phyloP scores from a whole-genome alignment of 1,284 basidiomycete genomes.

The Apiotrichum domesticum region DNA sequence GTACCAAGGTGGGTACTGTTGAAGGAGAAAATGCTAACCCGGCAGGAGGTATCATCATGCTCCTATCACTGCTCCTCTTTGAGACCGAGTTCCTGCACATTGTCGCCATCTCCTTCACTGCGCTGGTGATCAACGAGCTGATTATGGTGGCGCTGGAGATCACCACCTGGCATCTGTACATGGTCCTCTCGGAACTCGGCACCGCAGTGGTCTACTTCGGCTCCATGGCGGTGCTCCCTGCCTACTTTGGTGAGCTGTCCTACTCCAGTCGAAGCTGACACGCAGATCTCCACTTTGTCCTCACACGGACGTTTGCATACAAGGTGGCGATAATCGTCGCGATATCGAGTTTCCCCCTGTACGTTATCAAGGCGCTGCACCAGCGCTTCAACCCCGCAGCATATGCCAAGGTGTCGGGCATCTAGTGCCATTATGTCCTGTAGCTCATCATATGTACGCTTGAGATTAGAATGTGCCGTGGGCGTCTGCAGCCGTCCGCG shows the following conservation, averaged over 20 bases:
- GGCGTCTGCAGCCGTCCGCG: too few relatives aligned
- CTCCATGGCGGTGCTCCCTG: slow-evolving; percentile 88
- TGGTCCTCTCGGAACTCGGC: slow-evolving; percentile 86
- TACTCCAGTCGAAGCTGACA: neutral
- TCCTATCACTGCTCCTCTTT: slow-evolving; percentile 90
- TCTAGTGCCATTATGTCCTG: slow-evolving; percentile 13
- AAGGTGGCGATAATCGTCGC: slow-evolving; percentile 93
- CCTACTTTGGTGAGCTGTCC: slow-evolving; percentile 77
- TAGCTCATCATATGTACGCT: too few relatives aligned
- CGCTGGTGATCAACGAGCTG: slow-evolving; percentile 90
- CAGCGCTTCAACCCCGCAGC: slow-evolving; percentile 85
- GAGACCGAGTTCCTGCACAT: slow-evolving; percentile 98
- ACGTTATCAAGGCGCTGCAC: slow-evolving; percentile 80
- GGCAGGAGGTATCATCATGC: slow-evolving; percentile 95
- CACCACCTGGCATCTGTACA: slow-evolving; percentile 96
- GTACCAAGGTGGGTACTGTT: slow-evolving; percentile 70
- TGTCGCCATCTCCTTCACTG: slow-evolving; percentile 95
- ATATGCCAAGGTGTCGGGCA: slow-evolving; percentile 70
- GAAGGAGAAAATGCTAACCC: neutral
- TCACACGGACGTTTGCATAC: slow-evolving; percentile 83
- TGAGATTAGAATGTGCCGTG: too few relatives aligned
- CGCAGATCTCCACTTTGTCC: slow-evolving; percentile 83
- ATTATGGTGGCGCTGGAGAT: slow-evolving; percentile 99
- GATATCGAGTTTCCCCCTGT: slow-evolving; percentile 85
- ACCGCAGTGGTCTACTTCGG: slow-evolving; percentile 84